Base-by-base conservation (phyloP, 176 grass and related monocot species). In the Triticum urartu region DNA sequence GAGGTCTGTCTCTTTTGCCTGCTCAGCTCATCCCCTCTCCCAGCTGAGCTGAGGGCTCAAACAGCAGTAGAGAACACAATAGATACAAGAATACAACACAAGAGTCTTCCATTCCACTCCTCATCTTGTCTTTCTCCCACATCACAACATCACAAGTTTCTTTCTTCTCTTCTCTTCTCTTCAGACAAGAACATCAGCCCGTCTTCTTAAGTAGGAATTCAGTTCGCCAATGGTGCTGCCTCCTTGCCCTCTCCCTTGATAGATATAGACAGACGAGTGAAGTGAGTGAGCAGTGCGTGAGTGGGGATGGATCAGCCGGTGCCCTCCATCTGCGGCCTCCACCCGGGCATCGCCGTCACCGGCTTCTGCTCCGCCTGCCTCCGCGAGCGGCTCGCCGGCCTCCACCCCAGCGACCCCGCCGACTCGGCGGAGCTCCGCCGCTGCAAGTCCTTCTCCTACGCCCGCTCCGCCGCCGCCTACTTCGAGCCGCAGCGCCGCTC, bases 311-410 rank as follows among this genome's bases (percentile, higher is more conserved):
- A 91, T 68, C 67, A 79, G 64, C 58, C 68, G 34, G 58, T 54
- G 20, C 61, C 52, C 25, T 85, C 87, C 64, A 68, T 82, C 22
- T 95, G 95, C 88, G 72, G 81, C 64, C 91, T 93, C 88, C 95
- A 98, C 89, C 95, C 93, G 5, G 87, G 85, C 61, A 84, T 91
- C 28, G 79, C 91, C 81, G 79, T 94, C 71, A 95, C 91, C 39
- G 92, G 95, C 64, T 98, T 95, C 88, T 98, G 96, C 84, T 90
- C 96, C 17, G 84, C 91, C 78, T 98, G 96, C 82, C 96, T 98
- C 86, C 84, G 93, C 30, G 96, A 98, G 68, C 96, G 96, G 58
- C 96, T 98, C 69, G 74, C 84, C 34, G 91, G 91, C 64, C 91
- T 98, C 86, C 91, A 92, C 7, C 79, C 89, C 24, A 56, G 84